phyloP scores from a whole-genome alignment of 1,284 basidiomycete species.

The Schizophyllum commune region DNA sequence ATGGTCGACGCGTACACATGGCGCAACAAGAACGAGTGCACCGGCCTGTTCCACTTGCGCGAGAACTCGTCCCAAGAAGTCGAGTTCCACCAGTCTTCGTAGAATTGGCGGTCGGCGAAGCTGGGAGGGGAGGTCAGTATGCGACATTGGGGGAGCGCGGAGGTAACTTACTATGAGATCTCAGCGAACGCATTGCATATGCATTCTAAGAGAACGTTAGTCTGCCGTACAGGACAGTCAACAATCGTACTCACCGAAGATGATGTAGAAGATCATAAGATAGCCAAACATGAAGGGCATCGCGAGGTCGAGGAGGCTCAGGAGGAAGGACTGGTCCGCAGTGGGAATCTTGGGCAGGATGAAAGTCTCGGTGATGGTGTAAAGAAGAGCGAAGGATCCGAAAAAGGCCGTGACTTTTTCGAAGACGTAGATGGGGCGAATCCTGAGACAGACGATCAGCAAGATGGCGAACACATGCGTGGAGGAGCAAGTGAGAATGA shows the following conservation, averaged over 20 bases:
- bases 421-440: slow-evolving; percentile 86
- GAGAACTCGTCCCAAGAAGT: slow-evolving; percentile 96
- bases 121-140: slow-evolving; percentile 26
- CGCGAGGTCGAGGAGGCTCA: slow-evolving; percentile 78
- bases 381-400: slow-evolving; percentile 90
- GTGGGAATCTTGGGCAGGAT: slow-evolving; percentile 79
- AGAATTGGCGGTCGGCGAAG: slow-evolving; percentile 95
- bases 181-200: slow-evolving; percentile 96
- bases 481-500: too few species aligned
- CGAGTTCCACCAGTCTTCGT: slow-evolving; percentile 99
- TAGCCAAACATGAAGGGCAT: slow-evolving; percentile 90
- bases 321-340: slow-evolving; percentile 66
- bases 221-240: too few species aligned
- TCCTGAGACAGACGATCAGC: slow-evolving; percentile 33
- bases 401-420: slow-evolving; percentile 95
- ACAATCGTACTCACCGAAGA: slow-evolving; percentile 57
- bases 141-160: background rate
- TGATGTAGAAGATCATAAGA: slow-evolving; percentile 76
- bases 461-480: background rate
- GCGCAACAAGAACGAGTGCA: slow-evolving; percentile 88
- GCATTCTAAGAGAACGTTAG: too few species aligned
- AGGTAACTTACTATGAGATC: slow-evolving; percentile 62
- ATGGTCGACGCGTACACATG: slow-evolving; percentile 93
- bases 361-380: slow-evolving; percentile 89
- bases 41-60: slow-evolving; percentile 91